Percentiles rank a stretch among this genome's conserved stretches.
Evolutionary conservation across 352 stramenopile genomes (phyloP).

Genomic region (Phytopythium litorale): DNA sequence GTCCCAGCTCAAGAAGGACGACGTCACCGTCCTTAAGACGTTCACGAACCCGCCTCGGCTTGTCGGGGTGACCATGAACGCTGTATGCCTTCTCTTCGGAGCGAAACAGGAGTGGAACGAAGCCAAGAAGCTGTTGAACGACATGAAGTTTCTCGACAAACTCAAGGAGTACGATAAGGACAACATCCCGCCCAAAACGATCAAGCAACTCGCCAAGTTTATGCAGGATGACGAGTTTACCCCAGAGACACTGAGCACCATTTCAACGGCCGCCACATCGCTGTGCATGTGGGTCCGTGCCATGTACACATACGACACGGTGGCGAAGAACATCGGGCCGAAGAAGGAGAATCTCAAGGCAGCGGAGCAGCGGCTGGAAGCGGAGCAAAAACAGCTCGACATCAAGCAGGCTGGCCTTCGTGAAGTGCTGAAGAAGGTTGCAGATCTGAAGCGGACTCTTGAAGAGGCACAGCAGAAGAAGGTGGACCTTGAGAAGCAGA

Average conservation of each 20-base stretch:
- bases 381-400: constrained; percentile 82
- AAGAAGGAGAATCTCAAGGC: constrained; percentile 90
- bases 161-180: constrained; percentile 88
- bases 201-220: constrained; percentile 88
- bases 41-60: constrained; percentile 89
- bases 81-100: constrained; percentile 88
- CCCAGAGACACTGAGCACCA: constrained; percentile 85
- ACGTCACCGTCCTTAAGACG: constrained; percentile 91
- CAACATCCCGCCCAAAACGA: constrained; percentile 85
- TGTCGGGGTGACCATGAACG: constrained; percentile 91
- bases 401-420: constrained; percentile 87
- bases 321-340: constrained; percentile 92
- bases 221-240: constrained; percentile 90
- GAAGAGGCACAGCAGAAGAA: constrained; percentile 91
- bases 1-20: constrained; percentile 90
- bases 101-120: constrained; percentile 91
- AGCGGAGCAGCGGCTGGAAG: constrained; percentile 83
- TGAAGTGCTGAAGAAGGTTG: constrained; percentile 80
- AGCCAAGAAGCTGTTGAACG: constrained; percentile 88
- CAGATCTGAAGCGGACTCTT: constrained; percentile 84
- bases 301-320: constrained; percentile 93
- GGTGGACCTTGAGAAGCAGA: constrained; percentile 87
- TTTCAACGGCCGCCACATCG: constrained; percentile 88
- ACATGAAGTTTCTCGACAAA: constrained; percentile 91
- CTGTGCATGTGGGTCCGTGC: constrained; percentile 94